A percentile compares a stretch with the other conserved stretches of the same genome.
phyloP scores from a whole-genome alignment of 129 eudicot genomes.

The Glebionis coronaria region DNA sequence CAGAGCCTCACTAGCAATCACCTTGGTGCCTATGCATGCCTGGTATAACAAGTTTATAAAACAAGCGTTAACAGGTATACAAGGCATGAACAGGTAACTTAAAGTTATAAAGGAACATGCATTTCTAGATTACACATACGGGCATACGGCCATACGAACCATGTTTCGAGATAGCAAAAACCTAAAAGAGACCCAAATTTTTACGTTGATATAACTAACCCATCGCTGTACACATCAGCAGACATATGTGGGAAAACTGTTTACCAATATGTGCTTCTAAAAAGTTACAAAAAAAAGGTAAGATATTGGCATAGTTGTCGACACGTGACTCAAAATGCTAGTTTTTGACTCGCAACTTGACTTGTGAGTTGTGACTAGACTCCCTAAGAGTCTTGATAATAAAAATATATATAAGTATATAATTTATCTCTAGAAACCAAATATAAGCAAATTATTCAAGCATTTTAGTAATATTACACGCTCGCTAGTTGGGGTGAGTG shows the following conservation, averaged over 20 bases:
- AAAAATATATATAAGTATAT: no score
- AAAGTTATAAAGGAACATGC: background rate
- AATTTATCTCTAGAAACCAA: no score
- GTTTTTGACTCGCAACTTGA: no score
- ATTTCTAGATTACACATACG: background rate
- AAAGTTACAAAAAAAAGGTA: background rate
- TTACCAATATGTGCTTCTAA: background rate
- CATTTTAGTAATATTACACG: no score
- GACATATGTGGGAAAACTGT: background rate
- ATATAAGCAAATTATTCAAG: no score
- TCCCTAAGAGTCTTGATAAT: no score
- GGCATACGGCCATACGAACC: conserved; percentile 1
- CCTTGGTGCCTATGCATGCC: conserved; percentile 96
- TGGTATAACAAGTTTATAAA: conserved; percentile 25
- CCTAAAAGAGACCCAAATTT: background rate
- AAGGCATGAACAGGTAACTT: background rate
- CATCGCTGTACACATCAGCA: conserved; percentile 4
- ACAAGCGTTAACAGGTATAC: conserved; percentile 1
- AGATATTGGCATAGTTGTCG: no score
- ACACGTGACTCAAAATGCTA: no score
- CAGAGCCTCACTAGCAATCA: conserved; percentile 91
- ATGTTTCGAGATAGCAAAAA: background rate
- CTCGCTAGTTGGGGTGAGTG: no score
- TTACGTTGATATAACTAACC: background rate
- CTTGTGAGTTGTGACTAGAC: no score